Conservation (phyloP, 2,329 filamentous ascomycete genomes). For the Verticillium zaregamsianum region DNA sequence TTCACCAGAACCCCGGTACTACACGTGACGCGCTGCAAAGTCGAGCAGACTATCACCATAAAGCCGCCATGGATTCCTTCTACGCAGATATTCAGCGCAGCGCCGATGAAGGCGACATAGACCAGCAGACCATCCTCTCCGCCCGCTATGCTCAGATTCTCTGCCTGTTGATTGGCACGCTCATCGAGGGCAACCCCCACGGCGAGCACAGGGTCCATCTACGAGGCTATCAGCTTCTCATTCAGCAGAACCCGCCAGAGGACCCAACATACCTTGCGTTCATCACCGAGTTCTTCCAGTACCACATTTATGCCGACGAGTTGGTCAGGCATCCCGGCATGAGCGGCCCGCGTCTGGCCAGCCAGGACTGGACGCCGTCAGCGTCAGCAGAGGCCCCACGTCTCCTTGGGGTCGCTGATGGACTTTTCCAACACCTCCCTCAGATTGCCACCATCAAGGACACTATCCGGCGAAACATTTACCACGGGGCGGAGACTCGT, state of each 20-base stretch:
- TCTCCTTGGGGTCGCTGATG: conserved; percentile 79
- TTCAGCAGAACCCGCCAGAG: conserved; percentile 56
- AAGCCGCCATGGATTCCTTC: conserved; percentile 48
- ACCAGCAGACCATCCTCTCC: conserved; percentile 43
- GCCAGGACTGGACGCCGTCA: conserved; percentile 38
- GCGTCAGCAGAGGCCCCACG: conserved; percentile 42
- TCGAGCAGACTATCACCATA: conserved; percentile 52
- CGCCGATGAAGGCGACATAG: conserved; percentile 36
- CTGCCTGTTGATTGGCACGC: conserved; percentile 54
- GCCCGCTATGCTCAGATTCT: conserved; percentile 61
- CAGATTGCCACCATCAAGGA: conserved; percentile 76
- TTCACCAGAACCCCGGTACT: conserved; percentile 45
- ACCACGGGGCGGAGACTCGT: conserved; percentile 56
- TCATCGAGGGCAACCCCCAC: conserved; percentile 49
- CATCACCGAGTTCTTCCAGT: conserved; percentile 78
- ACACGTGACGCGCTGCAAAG: conserved; percentile 40
- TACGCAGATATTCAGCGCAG: conserved; percentile 40
- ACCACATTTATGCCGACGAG: conserved; percentile 68
- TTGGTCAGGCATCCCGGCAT: conserved; percentile 46
- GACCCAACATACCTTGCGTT: conserved; percentile 62
- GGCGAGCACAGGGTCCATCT: conserved; percentile 80
- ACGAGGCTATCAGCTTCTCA: conserved; percentile 67
- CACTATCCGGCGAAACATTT: conserved; percentile 65
- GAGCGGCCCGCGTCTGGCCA: conserved; percentile 30
- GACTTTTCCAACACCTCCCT: conserved; percentile 72